These are phyloP conservation scores for Cercospora sesami DNA, from an alignment of 2,329 filamentous ascomycete species.

Conservation along the genomic window DNA sequence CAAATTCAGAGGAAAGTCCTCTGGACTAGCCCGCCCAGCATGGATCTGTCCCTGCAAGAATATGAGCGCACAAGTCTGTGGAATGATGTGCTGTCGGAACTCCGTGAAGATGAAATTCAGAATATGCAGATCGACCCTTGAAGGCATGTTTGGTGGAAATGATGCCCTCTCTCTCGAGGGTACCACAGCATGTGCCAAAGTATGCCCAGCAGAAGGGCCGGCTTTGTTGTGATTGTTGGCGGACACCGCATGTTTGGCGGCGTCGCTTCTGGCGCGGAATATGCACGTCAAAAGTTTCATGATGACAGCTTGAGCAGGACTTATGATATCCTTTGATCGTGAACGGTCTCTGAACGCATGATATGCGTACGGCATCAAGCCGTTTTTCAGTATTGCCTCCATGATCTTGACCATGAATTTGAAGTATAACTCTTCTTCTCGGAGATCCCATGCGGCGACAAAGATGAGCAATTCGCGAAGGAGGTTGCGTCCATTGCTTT, in stretches of 20 bases:
- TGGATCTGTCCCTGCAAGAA: conserved; percentile 89
- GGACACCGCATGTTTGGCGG: conserved; percentile 35
- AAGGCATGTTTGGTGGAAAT: conserved; percentile 31
- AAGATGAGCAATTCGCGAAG: conserved; percentile 90
- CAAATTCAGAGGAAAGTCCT: conserved; percentile 88
- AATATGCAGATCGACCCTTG: conserved; percentile 61
- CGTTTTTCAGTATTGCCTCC: conserved; percentile 85
- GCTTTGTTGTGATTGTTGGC: conserved; percentile 24
- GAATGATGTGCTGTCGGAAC: conserved; percentile 88
- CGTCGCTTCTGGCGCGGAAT: conserved; percentile 64
- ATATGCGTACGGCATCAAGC: conserved; percentile 87
- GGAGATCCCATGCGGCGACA: conserved; percentile 94
- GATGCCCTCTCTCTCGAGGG: conserved; percentile 8
- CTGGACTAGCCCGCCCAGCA: conserved; percentile 69
- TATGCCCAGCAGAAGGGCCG: conserved; percentile 13
- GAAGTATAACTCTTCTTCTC: conserved; percentile 90
- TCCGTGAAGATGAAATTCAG: conserved; percentile 91
- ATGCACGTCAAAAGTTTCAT: conserved; percentile 89
- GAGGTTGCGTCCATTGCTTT: conserved; percentile 87
- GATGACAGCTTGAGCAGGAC: conserved; percentile 88
- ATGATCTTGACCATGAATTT: conserved; percentile 96
- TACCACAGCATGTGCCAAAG: conserved; percentile 14
- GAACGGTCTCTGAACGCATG: conserved; percentile 74
- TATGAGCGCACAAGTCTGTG: conserved; percentile 91
- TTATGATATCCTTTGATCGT: conserved; percentile 88